A percentile compares a stretch with the other conserved stretches of the same genome.
These are phyloP conservation scores for Kitagawia praeruptora DNA, from an alignment of 129 eudicot genomes.

Conservation along the genomic window DNA sequence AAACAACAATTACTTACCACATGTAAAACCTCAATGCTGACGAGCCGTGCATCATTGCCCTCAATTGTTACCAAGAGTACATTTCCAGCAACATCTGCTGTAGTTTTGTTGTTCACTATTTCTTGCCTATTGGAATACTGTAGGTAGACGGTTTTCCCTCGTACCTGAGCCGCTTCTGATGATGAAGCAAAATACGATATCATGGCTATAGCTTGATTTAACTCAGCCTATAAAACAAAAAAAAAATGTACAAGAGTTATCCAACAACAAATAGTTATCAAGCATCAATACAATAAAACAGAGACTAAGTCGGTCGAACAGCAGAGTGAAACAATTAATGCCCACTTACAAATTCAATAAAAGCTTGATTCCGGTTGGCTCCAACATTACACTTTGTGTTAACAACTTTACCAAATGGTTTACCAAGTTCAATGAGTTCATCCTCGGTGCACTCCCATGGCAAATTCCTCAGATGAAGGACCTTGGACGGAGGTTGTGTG, in stretches of 20 bases:
- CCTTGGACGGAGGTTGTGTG: conserved; percentile 25
- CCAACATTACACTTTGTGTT: conserved; percentile 96
- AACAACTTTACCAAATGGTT: conserved; percentile 89
- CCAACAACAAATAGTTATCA: neutral
- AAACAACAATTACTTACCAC: conserved; percentile 55
- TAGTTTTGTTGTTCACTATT: conserved; percentile 97
- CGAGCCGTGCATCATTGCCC: conserved; percentile 82
- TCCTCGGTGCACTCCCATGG: conserved; percentile 97
- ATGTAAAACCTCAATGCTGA: conserved; percentile 95
- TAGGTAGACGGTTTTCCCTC: conserved; percentile 95
- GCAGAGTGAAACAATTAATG: neutral
- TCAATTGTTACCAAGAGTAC: conserved; percentile 89
- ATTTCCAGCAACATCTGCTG: conserved; percentile 98
- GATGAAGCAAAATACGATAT: conserved; percentile 97
- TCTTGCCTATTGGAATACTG: conserved; percentile 99
- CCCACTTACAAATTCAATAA: conserved; percentile 30
- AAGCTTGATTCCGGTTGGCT: conserved; percentile 89
- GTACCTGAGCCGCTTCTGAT: conserved; percentile 97
- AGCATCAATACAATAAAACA: neutral
- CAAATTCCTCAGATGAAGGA: conserved; percentile 83
- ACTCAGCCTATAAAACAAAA: conserved; percentile 47
- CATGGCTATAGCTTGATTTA: conserved; percentile 95
- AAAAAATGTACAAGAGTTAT: neutral
- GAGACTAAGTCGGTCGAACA: neutral
- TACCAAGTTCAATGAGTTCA: conserved; percentile 72